Conservation (phyloP, 1,284 basidiomycete species). For the Malassezia cuniculi region DNA sequence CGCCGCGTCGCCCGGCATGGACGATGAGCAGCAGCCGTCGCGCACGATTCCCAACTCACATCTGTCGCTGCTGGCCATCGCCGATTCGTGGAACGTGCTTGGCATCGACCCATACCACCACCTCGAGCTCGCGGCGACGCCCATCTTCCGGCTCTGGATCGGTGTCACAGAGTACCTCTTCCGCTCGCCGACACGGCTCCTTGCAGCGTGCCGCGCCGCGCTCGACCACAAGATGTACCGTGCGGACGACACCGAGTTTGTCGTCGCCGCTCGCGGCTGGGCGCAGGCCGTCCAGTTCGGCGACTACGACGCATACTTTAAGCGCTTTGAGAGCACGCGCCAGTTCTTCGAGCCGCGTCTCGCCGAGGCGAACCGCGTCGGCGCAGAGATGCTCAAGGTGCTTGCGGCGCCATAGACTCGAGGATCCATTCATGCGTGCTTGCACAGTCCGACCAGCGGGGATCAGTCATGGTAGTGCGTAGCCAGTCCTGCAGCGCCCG, state of each 20-base stretch:
- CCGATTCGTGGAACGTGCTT: conserved; percentile 88
- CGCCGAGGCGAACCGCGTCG: conserved; percentile 67
- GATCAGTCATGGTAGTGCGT: conserved; percentile 20
- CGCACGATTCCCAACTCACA: conserved; percentile 93
- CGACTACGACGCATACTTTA: conserved; percentile 73
- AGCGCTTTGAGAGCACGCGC: conserved; percentile 66
- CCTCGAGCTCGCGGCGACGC: conserved; percentile 84
- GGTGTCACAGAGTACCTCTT: conserved; percentile 95
- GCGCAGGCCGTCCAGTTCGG: conserved; percentile 63
- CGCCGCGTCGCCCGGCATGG: conserved; percentile 11
- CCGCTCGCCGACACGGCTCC: conserved; percentile 49
- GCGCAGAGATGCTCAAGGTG: conserved; percentile 79
- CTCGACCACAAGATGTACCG: conserved; percentile 69
- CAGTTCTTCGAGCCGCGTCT: conserved; percentile 76
- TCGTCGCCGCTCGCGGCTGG: conserved; percentile 90
- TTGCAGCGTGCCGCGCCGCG: conserved; percentile 51
- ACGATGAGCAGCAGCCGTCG: conserved; percentile 15
- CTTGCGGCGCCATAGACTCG: conserved; percentile 46
- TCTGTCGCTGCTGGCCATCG: conserved; percentile 90
- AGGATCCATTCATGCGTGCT: conserved; percentile 24
- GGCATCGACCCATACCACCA: conserved; percentile 80
- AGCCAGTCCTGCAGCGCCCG: conserved; percentile 34
- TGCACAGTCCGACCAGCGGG: conserved; percentile 27
- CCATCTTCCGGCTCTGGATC: conserved; percentile 90
- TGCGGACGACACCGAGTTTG: conserved; percentile 81